Evolutionary conservation across 2,329 filamentous ascomycete species (phyloP).

Genomic region (Cladosporium sp.): DNA sequence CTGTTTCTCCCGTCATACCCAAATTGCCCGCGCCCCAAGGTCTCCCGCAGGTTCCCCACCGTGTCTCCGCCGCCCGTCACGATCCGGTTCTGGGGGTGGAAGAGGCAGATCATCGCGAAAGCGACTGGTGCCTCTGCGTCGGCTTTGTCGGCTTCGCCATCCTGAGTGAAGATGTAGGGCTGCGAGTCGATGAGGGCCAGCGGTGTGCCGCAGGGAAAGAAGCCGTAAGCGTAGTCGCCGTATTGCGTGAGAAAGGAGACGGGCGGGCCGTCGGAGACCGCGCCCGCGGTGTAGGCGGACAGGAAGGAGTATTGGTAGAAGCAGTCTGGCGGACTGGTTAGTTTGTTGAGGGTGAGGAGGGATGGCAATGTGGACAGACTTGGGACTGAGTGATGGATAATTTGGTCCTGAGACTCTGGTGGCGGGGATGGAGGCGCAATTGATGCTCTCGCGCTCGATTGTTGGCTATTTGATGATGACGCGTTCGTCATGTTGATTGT

Average conservation of each 20-base stretch:
- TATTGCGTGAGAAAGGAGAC: slow-evolving; percentile 3
- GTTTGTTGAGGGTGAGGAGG: neutral
- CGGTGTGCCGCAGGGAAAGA: neutral
- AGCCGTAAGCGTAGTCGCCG: slow-evolving; percentile 5
- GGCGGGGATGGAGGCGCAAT: too few relatives aligned
- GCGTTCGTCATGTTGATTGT: too few relatives aligned
- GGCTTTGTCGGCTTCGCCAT: neutral
- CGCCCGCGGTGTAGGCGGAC: neutral
- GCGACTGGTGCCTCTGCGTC: neutral
- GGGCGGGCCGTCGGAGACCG: neutral
- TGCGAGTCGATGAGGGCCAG: neutral
- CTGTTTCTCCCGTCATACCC: neutral
- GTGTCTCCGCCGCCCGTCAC: neutral
- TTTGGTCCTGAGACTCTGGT: too few relatives aligned
- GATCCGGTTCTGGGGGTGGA: slow-evolving; percentile 6
- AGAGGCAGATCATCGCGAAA: slow-evolving; percentile 6
- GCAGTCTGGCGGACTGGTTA: neutral
- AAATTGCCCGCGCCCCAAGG: slow-evolving; percentile 1
- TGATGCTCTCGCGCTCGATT: too few relatives aligned
- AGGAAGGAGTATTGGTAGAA: slow-evolving; percentile 10
- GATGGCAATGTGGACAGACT: neutral
- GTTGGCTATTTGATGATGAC: too few relatives aligned
- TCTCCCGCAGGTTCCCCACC: neutral
- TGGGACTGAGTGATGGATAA: neutral
- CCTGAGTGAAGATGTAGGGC: neutral